Percentiles rank a stretch among this genome's conserved stretches.
phyloP scores from a whole-genome alignment of 2,329 filamentous ascomycete species.

The Phoma sp. region DNA sequence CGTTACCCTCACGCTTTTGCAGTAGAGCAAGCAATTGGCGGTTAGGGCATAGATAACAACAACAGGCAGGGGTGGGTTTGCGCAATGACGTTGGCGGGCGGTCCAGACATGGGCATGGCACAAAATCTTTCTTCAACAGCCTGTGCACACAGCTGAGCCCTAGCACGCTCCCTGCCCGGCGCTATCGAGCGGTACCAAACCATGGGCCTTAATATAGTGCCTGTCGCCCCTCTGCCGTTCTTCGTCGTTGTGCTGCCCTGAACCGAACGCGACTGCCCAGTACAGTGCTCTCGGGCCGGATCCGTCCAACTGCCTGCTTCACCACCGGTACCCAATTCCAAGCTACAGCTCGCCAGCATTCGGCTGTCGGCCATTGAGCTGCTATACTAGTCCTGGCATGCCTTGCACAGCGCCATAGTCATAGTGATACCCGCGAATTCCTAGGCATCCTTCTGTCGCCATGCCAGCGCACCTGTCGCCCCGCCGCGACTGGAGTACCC shows the following conservation, averaged over 20 bases:
- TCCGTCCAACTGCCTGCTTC: too few relatives aligned
- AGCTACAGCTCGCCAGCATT: not conserved
- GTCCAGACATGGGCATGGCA: constrained; percentile 1
- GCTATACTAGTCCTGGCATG: constrained; percentile 8
- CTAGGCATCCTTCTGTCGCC: not conserved
- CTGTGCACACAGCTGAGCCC: constrained; percentile 14
- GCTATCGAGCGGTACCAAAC: constrained; percentile 9
- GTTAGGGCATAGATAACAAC: not conserved
- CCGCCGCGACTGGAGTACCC: constrained; percentile 12
- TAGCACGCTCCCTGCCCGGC: constrained; percentile 13
- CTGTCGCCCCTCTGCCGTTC: not conserved
- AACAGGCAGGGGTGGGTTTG: not conserved
- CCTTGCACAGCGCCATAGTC: not conserved
- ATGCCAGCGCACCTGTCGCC: constrained; percentile 15
- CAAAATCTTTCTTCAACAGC: constrained; percentile 18
- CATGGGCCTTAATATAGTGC: not conserved
- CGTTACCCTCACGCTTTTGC: not conserved
- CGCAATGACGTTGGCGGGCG: constrained; percentile 13
- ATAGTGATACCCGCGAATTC: not conserved
- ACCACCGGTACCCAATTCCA: not conserved
- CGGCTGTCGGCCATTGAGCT: constrained; percentile 1
- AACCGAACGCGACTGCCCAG: not conserved
- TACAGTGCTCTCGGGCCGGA: not conserved
- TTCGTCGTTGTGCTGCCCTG: constrained; percentile 1
- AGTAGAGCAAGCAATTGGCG: not conserved